Evolutionary conservation across 345 rosid species (phyloP).

Genomic region (Populus davidiana): DNA sequence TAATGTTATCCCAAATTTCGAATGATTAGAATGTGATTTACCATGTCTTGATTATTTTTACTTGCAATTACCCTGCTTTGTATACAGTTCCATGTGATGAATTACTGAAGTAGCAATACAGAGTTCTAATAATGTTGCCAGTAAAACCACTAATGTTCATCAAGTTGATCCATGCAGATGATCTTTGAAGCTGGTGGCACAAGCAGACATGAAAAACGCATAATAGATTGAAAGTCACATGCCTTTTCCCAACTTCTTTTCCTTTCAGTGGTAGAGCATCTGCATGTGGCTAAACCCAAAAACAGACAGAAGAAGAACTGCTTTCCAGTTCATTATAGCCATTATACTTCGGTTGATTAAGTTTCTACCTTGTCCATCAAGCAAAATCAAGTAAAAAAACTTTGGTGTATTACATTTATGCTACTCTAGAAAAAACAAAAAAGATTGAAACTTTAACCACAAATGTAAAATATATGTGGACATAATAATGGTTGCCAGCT

Average conservation of each 20-base stretch:
- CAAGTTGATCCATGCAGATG: neutral
- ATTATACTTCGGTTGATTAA: neutral
- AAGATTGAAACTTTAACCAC: neutral
- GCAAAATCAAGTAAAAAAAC: neutral
- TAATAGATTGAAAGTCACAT: neutral
- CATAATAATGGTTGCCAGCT: constrained; percentile 44
- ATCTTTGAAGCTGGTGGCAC: neutral
- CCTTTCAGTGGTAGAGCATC: neutral
- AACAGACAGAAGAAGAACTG: neutral
- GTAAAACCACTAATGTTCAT: too few species aligned
- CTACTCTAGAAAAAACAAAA: neutral
- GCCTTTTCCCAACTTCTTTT: neutral
- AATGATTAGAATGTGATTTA: neutral
- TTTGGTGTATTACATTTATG: neutral
- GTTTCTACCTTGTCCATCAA: neutral
- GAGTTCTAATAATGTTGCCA: too few species aligned
- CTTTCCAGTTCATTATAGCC: neutral
- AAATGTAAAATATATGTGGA: neutral
- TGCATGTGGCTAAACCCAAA: neutral
- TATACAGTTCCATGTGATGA: too few species aligned
- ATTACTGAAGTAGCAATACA: too few species aligned
- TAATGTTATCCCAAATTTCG: neutral
- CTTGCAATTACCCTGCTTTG: too few species aligned
- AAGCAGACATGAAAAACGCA: neutral
- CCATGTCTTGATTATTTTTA: too few species aligned